Conservation (phyloP, 345 rosid species). For the Aethionema arabicum region DNA sequence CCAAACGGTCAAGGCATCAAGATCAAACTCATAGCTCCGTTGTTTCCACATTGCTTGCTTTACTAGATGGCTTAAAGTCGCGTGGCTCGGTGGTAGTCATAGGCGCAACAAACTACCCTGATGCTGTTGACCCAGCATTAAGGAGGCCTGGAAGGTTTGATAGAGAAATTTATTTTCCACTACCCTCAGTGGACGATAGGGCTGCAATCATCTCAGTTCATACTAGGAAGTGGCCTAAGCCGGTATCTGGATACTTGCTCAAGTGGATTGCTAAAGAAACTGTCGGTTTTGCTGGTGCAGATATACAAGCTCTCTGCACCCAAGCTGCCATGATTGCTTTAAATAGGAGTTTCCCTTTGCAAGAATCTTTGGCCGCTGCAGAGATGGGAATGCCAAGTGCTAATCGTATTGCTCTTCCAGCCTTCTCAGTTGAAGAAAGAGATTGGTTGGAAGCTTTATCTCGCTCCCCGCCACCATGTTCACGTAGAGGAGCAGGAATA, state of each 20-base stretch:
- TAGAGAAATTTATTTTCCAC: constrained; percentile 89
- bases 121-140: constrained; percentile 95
- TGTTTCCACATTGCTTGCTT: constrained; percentile 93
- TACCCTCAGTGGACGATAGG: constrained; percentile 82
- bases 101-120: constrained; percentile 99
- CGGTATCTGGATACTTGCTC: constrained; percentile 73
- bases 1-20: constrained; percentile 83
- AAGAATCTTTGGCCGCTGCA: constrained; percentile 70
- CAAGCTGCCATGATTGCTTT: constrained; percentile 87
- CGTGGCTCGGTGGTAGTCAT: constrained; percentile 98
- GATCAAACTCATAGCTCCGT: constrained; percentile 99
- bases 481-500: constrained; percentile 91
- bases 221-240: constrained; percentile 91
- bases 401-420: constrained; percentile 73
- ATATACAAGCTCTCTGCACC: constrained; percentile 96
- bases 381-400: constrained; percentile 48
- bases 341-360: constrained; percentile 95
- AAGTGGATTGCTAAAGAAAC: constrained; percentile 85
- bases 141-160: constrained; percentile 99
- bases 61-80: constrained; percentile 93
- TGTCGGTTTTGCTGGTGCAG: constrained; percentile 96
- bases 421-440: constrained; percentile 77
- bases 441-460: constrained; percentile 98
- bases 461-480: constrained; percentile 89
- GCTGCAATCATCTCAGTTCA: constrained; percentile 91